These are phyloP conservation scores for Panaeolus cyanescens DNA, from an alignment of 768 basidiomycete species.

Conservation along the genomic window DNA sequence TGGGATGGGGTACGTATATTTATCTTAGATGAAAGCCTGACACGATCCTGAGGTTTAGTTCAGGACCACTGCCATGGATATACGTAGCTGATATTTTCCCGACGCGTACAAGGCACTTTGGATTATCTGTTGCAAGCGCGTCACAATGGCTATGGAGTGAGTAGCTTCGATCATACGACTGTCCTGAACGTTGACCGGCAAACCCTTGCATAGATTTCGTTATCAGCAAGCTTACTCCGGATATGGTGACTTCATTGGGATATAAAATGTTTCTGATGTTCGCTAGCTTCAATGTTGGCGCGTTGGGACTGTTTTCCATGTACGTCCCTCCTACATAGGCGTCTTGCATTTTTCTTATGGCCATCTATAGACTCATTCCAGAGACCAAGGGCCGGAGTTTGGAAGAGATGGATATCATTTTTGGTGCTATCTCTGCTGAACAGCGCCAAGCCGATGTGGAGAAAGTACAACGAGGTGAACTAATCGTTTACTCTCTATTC, in stretches of 20 bases:
- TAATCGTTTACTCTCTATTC: not conserved
- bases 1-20: slow-evolving; percentile 70
- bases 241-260: slow-evolving; percentile 58
- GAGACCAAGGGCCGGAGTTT: slow-evolving; percentile 62
- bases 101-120: slow-evolving; percentile 81
- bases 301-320: slow-evolving; percentile 69
- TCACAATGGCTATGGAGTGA: slow-evolving; percentile 85
- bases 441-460: slow-evolving; percentile 55
- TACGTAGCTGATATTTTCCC: slow-evolving; percentile 87
- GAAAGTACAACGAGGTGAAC: slow-evolving; percentile 40
- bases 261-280: slow-evolving; percentile 83
- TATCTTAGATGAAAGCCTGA: not conserved
- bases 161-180: slow-evolving; percentile 22
- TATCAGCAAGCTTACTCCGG: slow-evolving; percentile 70
- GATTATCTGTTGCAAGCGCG: slow-evolving; percentile 71
- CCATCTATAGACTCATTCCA: slow-evolving; percentile 47
- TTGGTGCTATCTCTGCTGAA: slow-evolving; percentile 59
- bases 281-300: slow-evolving; percentile 70
- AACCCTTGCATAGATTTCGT: slow-evolving; percentile 56
- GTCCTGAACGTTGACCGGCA: not conserved
- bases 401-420: slow-evolving; percentile 56
- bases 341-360: not conserved
- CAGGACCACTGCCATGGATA: slow-evolving; percentile 51
- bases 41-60: not conserved
- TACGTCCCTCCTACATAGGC: slow-evolving; percentile 29